Percentiles rank a stretch among this genome's conserved stretches.
phyloP scores from a whole-genome alignment of 2,329 filamentous ascomycete genomes.

The Nectriaceae sp. region DNA sequence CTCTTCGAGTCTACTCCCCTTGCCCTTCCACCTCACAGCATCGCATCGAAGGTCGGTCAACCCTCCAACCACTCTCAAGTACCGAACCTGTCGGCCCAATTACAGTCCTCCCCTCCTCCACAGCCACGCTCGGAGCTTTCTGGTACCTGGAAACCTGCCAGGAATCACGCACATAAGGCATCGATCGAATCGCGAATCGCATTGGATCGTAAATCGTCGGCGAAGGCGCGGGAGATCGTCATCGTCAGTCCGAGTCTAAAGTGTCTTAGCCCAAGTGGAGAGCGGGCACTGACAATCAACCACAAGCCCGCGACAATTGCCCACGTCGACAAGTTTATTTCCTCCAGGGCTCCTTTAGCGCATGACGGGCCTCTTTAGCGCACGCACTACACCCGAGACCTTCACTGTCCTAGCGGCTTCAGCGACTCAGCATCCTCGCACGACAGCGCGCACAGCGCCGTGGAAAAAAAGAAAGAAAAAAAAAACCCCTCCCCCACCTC shows the following conservation, averaged over 20 bases:
- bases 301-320: no score
- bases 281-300: background rate
- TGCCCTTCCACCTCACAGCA: conserved; percentile 6
- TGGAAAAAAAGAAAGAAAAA: no score
- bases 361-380: no score
- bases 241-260: conserved; percentile 8
- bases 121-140: background rate
- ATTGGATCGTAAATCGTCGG: conserved; percentile 5
- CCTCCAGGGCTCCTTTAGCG: no score
- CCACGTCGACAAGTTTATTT: no score
- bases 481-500: no score
- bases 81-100: background rate
- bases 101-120: background rate
- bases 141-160: conserved; percentile 4
- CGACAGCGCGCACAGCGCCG: no score
- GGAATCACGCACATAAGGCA: conserved; percentile 13
- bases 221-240: conserved; percentile 25
- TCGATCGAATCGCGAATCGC: conserved; percentile 11
- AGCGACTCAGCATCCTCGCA: no score
- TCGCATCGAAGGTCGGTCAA: background rate
- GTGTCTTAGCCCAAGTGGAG: no score
- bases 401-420: no score
- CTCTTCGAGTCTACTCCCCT: background rate
- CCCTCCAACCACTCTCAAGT: background rate
- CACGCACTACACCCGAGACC: no score